Conservation (phyloP, 768 basidiomycete species). For the Xerocomellus intermedius region DNA sequence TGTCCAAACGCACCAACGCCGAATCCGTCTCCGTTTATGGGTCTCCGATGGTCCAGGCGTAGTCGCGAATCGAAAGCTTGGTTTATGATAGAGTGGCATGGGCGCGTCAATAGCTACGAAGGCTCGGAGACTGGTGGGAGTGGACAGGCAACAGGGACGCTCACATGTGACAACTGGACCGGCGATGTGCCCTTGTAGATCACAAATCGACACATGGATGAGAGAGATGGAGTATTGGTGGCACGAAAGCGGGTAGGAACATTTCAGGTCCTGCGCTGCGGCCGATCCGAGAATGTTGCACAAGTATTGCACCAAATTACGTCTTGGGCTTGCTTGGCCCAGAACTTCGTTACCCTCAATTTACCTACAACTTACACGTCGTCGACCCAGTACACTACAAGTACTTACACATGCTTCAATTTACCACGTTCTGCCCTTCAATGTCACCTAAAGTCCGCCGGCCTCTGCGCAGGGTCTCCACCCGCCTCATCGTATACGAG, state of each 20-base stretch:
- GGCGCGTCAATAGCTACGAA: conserved; percentile 79
- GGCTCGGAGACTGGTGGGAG: conserved; percentile 1
- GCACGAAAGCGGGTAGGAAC: neutral
- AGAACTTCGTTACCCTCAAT: neutral
- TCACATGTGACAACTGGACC: conserved; percentile 84
- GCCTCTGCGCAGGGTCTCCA: conserved; percentile 74
- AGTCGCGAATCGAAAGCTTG: conserved; percentile 95
- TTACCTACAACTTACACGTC: neutral
- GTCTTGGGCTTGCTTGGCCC: conserved; percentile 10
- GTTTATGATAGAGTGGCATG: conserved; percentile 95
- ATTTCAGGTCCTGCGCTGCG: neutral
- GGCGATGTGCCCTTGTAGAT: conserved; percentile 96
- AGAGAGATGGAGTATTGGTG: neutral
- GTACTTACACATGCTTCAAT: neutral
- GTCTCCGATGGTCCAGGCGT: conserved; percentile 73
- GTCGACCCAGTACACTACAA: neutral
- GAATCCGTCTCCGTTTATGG: conserved; percentile 96
- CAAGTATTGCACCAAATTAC: conserved; percentile 21
- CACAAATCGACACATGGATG: conserved; percentile 80
- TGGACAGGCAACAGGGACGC: conserved; percentile 13
- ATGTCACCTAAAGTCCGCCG: conserved; percentile 69
- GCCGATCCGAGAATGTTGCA: neutral
- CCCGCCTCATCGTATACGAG: conserved; percentile 81
- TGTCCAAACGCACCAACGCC: conserved; percentile 69
- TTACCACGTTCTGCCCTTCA: neutral